Evolutionary conservation across 2,329 filamentous ascomycete species (phyloP), one percentile per base, ranked within the genome.

Genomic region (Penicillium sp.): DNA sequence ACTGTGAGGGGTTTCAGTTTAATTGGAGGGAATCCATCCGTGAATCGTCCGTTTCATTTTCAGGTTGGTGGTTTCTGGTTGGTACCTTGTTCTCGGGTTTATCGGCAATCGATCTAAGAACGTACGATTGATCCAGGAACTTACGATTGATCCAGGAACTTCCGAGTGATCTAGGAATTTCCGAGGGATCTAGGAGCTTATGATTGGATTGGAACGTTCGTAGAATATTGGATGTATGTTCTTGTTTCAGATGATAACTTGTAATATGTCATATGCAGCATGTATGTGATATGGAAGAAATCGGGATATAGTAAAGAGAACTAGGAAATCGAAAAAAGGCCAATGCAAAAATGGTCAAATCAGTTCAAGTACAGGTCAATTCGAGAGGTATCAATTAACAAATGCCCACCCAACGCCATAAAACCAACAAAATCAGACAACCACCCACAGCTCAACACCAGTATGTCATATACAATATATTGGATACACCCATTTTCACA

Each of bases 401-500:
- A 55, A 55, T 44, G 35, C 26, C 53, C 41, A n/a, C 35, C 35
- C 46, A 58, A 50, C 43, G 48, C 51, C 16, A 39, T 39, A 56
- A 48, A 43, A 31, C 3, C 31, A 37, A 19, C 21, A 16, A 31
- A 55, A 55, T 13, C 11, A 55, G 31, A 54, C 21, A 48, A 57
- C 54, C 56, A 19, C 37, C 51, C 22, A 19, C 50, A 50, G 22
- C 41, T 47, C 53, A 63, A 62, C 58, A 56, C 61, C 63, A 47
- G 57, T 65, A 65, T 63, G 55, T 60, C 45, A 57, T 58, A 63
- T 45, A 56, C 24, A 24, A 51, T 19, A 61, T 55, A 59, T 53
- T 47, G 37, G 39, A 53, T 55, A 59, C 57, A 52, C 59, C 59
- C 61, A 65, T 64, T 58, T 60, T 59, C 48, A 59, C 31, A 48